Evolutionary conservation across 139 green algal species (phyloP).

Genomic region (Picochlorum sp.): DNA sequence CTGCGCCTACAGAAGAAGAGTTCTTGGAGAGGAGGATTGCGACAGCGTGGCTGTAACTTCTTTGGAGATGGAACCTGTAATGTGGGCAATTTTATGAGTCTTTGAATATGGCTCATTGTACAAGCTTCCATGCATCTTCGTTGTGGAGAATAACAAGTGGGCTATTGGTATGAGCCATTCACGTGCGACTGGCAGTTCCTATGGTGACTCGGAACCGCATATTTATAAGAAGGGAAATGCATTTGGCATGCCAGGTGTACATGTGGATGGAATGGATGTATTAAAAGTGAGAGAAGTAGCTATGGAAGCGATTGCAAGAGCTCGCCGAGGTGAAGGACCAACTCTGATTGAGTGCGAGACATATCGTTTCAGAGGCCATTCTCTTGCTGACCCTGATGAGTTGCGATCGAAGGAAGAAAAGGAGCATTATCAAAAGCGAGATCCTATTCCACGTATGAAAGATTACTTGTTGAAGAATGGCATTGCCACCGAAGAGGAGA

Average conservation of each 20-base stretch:
- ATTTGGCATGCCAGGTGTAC: constrained; percentile 95
- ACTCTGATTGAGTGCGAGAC: constrained; percentile 97
- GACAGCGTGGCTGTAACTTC: constrained; percentile 83
- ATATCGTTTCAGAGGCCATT: constrained; percentile 97
- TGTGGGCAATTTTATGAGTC: constrained; percentile 94
- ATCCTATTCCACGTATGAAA: constrained; percentile 77
- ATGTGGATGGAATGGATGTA: constrained; percentile 98
- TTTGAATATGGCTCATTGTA: constrained; percentile 97
- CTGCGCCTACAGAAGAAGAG: constrained; percentile 64
- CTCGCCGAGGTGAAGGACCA: constrained; percentile 81
- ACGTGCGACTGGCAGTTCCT: constrained; percentile 60
- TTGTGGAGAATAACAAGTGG: constrained; percentile 99
- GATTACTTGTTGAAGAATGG: constrained; percentile 70
- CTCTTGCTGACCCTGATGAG: constrained; percentile 95
- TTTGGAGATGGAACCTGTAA: constrained; percentile 92
- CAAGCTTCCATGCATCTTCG: constrained; percentile 97
- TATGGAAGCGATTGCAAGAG: constrained; percentile 78
- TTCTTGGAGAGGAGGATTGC: constrained; percentile 66
- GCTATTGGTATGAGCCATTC: constrained; percentile 95
- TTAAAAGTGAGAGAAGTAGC: constrained; percentile 72
- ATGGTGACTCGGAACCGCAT: constrained; percentile 67
- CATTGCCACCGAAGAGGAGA: constrained; percentile 59
- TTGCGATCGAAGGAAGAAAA: constrained; percentile 89
- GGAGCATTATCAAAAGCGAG: constrained; percentile 62
- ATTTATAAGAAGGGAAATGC: constrained; percentile 97